These are phyloP conservation scores for Apodospora peruviana DNA, from an alignment of 495 filamentous ascomycete genomes.

Conservation along the genomic window DNA sequence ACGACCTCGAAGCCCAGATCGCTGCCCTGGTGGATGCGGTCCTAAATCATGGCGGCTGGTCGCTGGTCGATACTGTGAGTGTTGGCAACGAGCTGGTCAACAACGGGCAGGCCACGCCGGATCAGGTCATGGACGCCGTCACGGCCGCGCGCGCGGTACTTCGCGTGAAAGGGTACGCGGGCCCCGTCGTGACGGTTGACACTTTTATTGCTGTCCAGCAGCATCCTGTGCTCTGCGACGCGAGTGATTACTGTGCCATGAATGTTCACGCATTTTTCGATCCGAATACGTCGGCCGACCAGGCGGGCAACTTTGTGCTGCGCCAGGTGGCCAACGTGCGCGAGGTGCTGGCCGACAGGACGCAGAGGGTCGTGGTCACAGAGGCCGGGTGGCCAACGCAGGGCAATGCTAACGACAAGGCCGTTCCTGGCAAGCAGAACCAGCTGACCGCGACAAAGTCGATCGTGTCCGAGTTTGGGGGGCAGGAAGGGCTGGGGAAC, in stretches of 20 bases:
- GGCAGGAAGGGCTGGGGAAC: conserved; percentile 29
- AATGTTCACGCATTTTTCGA: conserved; percentile 89
- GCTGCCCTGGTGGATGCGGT: conserved; percentile 45
- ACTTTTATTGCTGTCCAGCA: conserved; percentile 60
- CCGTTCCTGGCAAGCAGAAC: conserved; percentile 57
- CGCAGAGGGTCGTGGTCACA: conserved; percentile 43
- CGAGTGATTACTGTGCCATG: conserved; percentile 70
- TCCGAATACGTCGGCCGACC: conserved; percentile 43
- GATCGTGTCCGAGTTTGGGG: conserved; percentile 48
- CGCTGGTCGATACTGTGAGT: conserved; percentile 59
- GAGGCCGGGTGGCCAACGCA: conserved; percentile 81
- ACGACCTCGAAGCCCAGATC: conserved; percentile 48
- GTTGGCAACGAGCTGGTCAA: conserved; percentile 83
- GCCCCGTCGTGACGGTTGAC: conserved; percentile 74
- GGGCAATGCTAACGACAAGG: conserved; percentile 57
- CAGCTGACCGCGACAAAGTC: conserved; percentile 60
- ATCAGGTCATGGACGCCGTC: conserved; percentile 50
- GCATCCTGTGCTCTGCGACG: conserved; percentile 66
- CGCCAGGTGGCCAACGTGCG: conserved; percentile 43
- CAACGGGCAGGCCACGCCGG: conserved; percentile 45
- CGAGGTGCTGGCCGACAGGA: conserved; percentile 24
- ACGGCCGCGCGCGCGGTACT: conserved; percentile 49
- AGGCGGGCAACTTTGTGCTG: conserved; percentile 61
- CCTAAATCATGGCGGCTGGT: conserved; percentile 25
- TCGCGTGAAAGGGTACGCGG: conserved; percentile 58